phyloP scores from a whole-genome alignment of 306 rosid species.

The Cucumis cinereus region DNA sequence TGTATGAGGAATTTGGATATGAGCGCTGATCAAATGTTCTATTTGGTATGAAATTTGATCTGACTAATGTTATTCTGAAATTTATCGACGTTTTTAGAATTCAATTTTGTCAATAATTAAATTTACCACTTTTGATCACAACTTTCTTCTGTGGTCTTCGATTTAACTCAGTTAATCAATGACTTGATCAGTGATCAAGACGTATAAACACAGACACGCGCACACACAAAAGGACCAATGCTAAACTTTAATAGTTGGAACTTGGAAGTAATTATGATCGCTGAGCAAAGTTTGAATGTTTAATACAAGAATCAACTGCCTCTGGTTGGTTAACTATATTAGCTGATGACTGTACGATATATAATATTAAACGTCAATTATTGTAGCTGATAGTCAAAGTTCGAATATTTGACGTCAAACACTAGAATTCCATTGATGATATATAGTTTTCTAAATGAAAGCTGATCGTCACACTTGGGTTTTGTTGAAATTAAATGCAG shows the following conservation, averaged over 20 bases:
- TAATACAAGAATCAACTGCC: background rate
- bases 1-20: constrained; percentile 9
- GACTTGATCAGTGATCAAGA: too few relatives aligned
- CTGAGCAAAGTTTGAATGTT: background rate
- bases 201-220: background rate
- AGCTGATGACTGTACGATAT: too few relatives aligned
- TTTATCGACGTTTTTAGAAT: background rate
- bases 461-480: background rate
- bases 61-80: background rate
- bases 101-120: background rate
- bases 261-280: background rate
- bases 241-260: background rate
- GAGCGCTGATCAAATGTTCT: background rate
- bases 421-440: background rate
- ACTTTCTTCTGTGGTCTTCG: background rate
- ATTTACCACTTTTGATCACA: background rate
- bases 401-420: background rate
- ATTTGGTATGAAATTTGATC: constrained; percentile 8
- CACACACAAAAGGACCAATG: background rate
- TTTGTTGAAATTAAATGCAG: constrained; percentile 27
- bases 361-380: too few relatives aligned
- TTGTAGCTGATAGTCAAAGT: background rate
- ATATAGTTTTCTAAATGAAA: background rate
- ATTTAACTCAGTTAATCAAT: background rate
- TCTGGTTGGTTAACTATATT: too few relatives aligned